These are phyloP conservation scores for Fraxinus nigra DNA, from an alignment of 305 asterid genomes.

Conservation along the genomic window DNA sequence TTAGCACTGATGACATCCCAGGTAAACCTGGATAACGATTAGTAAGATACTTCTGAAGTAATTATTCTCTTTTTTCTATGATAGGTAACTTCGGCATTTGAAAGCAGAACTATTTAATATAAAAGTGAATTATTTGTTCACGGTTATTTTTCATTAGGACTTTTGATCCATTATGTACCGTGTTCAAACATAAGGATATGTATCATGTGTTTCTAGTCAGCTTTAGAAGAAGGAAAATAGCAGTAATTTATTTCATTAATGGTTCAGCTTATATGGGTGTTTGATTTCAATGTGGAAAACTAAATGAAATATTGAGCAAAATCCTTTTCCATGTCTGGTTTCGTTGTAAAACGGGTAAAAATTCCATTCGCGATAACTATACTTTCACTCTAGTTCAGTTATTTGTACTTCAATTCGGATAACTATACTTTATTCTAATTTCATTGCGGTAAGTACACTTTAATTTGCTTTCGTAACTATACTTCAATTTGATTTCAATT, in stretches of 20 bases:
- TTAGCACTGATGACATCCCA: slow-evolving; percentile 88
- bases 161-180: background rate
- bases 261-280: background rate
- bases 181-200: background rate
- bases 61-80: slow-evolving; percentile 11
- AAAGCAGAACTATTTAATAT: slow-evolving; percentile 11
- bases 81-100: background rate
- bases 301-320: background rate
- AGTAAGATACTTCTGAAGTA: background rate
- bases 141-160: background rate
- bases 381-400: background rate
- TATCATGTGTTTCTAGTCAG: background rate
- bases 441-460: background rate
- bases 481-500: no score
- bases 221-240: background rate
- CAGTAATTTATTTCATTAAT: background rate
- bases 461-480: background rate
- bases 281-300: background rate
- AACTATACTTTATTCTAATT: background rate
- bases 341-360: background rate
- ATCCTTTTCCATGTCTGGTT: background rate
- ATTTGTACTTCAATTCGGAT: background rate
- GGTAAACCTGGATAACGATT: slow-evolving; percentile 40
- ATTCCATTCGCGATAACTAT: background rate
- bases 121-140: background rate